Evolutionary conservation across 192 early-diverging fungal genomes (phyloP), one percentile per base, ranked within the genome.

Genomic region (Entomortierella lignicola): DNA sequence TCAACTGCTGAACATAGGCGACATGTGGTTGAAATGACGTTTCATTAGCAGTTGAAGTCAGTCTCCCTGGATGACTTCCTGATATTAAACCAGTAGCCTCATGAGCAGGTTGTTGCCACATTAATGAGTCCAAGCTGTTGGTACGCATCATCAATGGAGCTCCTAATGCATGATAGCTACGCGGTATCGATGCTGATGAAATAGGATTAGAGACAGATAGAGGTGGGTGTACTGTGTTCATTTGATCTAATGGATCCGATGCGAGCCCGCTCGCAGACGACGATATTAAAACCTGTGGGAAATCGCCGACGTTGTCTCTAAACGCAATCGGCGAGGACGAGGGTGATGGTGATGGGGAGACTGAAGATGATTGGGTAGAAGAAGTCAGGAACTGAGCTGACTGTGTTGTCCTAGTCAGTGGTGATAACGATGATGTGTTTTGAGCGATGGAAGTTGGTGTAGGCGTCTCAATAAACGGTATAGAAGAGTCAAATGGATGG

Each of bases 101-200:
- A 12, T 44, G 56, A 23, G 34, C 12, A 15, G 8, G 30, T 23
- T 23, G 57, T 7, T 52, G 67, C 57, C 56, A 62, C 20, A 43
- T 55, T 15, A 55, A 18, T 20, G 69, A 71, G 11, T 71, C 69
- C 52, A 71, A 26, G n/a, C 69, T 71, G n/a, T 71, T 26, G 20
- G 56, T 30, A 41, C 69, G 69, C 47, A 62, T 43, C 27, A 71
- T 25, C 37, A 48, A 18, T 6, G 69, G 59, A 13, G 69, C 58
- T 23, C 21, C 37, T 10, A 8, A 34, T 20, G 20, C 41, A 1
- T 66, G 53, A 20, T 23, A 21, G 23, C 10, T 66, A 48, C 3
- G 37, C 23, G 53, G 23, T 23, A 30, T 27, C 0, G 64, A 42
- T 2, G 18, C 10, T 18, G 64, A 18, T 23, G 64, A n/a, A 54